Evolutionary conservation across 2,329 filamentous ascomycete genomes (phyloP).

Genomic region (Aspergillus sp.): DNA sequence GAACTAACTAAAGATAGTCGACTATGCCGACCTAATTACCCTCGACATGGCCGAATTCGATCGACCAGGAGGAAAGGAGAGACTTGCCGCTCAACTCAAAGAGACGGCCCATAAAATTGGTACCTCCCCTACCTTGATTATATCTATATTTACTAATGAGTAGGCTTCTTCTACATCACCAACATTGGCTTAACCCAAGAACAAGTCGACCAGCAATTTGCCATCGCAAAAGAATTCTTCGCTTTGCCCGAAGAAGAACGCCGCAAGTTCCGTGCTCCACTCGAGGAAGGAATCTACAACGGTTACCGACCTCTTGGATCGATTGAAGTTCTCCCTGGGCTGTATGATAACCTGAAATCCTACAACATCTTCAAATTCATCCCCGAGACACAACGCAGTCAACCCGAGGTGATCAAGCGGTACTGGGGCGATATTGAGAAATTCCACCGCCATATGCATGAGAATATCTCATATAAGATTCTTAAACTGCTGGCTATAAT

Average conservation of each 20-base stretch:
- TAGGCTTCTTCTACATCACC: slow-evolving; percentile 55
- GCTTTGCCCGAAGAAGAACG: slow-evolving; percentile 50
- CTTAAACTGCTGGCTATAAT: slow-evolving; percentile 55
- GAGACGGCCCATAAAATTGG: slow-evolving; percentile 40
- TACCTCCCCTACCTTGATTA: not conserved
- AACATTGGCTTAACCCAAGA: slow-evolving; percentile 54
- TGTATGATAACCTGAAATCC: slow-evolving; percentile 31
- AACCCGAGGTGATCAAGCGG: slow-evolving; percentile 42
- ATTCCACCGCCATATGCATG: slow-evolving; percentile 47
- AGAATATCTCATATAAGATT: slow-evolving; percentile 49
- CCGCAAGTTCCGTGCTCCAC: slow-evolving; percentile 46
- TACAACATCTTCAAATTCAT: slow-evolving; percentile 16
- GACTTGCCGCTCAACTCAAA: slow-evolving; percentile 48
- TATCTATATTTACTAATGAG: slow-evolving; percentile 5
- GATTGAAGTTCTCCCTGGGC: slow-evolving; percentile 7
- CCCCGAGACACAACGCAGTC: slow-evolving; percentile 2
- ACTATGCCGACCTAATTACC: slow-evolving; percentile 50
- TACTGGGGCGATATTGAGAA: slow-evolving; percentile 48
- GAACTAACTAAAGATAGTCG: slow-evolving; percentile 5
- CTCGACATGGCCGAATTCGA: slow-evolving; percentile 52
- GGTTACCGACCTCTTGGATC: slow-evolving; percentile 45
- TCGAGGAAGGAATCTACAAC: slow-evolving; percentile 49
- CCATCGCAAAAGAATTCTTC: slow-evolving; percentile 52
- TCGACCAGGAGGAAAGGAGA: slow-evolving; percentile 48
- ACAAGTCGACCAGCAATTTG: slow-evolving; percentile 53